Evolutionary conservation across 148 eudicot species (phyloP), one percentile per base, ranked within the genome.

Genomic region (Cornus florida): DNA sequence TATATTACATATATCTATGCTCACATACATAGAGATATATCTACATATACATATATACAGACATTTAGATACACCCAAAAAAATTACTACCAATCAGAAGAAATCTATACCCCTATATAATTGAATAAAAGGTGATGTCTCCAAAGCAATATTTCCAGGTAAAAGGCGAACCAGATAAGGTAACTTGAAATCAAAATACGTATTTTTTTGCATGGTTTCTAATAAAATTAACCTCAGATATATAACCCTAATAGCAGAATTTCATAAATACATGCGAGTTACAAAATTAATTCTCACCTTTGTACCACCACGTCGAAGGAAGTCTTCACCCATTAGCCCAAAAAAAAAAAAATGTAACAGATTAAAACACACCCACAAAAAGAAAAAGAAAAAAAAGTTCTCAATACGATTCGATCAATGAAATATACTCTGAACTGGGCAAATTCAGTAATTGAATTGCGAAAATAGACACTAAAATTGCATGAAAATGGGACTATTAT

Each of bases 291-390:
- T 83, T 73, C 90, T 87, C 82, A 85, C 88, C 87, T 80, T 81
- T 76, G 71, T 74, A 80, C 84, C 90, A 65, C 80, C 90, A 65
- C 80, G 87, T 35, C 82, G 74, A 70, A 73, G 84, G 85, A 53
- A 78, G 66, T 46, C 71, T 73, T 85, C 83, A 53, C 78, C 88
- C 87, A 89, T 89, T 71, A 75, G 32, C 22, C 14, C 53, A 16
- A 8, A 35, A 35, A 19, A 23, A 23, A 39, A 22, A 72, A n/a
- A 74, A 41, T 28, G 46, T 14, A 22, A 24, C 48, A 31, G 68
- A 5, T 23, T 41, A 75, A 41, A 67, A 46, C 57, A 46, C 68
- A 76, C 17, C 41, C 13, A 76, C 28, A 28, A 28, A 28, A 28
- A 28, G 28, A 28, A 28, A 28, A 28, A 28, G 24, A 76, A 68